phyloP scores from a whole-genome alignment of 352 stramenopile species.

The Globisporangium heterothallicum region DNA sequence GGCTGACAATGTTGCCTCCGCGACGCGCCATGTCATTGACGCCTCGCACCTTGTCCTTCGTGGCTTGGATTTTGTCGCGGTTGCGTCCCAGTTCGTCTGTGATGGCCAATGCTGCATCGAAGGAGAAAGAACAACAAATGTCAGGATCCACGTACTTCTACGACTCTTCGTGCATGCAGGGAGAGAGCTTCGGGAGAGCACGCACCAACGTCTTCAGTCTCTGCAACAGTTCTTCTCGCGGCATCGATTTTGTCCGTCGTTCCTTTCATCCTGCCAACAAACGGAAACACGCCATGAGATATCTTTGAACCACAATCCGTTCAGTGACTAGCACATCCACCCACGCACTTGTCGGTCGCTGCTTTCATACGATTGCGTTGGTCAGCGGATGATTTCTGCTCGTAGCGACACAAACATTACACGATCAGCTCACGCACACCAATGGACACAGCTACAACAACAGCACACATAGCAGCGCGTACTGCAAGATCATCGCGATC shows the following conservation, averaged over 20 bases:
- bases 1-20: slow-evolving; percentile 76
- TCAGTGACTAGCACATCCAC: neutral
- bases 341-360: slow-evolving; percentile 72
- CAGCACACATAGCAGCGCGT: neutral
- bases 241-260: slow-evolving; percentile 78
- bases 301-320: neutral
- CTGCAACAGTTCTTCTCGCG: slow-evolving; percentile 71
- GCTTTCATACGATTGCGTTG: slow-evolving; percentile 74
- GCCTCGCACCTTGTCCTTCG: slow-evolving; percentile 76
- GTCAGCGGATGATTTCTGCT: slow-evolving; percentile 53
- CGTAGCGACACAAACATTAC: neutral
- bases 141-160: no score
- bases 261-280: slow-evolving; percentile 71
- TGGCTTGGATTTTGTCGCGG: slow-evolving; percentile 81
- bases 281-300: neutral
- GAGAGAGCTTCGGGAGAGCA: slow-evolving; percentile 6
- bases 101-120: slow-evolving; percentile 56
- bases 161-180: neutral
- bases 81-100: slow-evolving; percentile 79
- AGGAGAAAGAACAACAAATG: neutral
- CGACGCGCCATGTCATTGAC: slow-evolving; percentile 83
- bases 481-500: slow-evolving; percentile 64
- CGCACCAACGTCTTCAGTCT: slow-evolving; percentile 85
- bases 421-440: no score
- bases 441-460: slow-evolving; percentile 3